Base-by-base conservation (phyloP, 371 early-diverging fungal species). In the Nematocida ausubeli region DNA sequence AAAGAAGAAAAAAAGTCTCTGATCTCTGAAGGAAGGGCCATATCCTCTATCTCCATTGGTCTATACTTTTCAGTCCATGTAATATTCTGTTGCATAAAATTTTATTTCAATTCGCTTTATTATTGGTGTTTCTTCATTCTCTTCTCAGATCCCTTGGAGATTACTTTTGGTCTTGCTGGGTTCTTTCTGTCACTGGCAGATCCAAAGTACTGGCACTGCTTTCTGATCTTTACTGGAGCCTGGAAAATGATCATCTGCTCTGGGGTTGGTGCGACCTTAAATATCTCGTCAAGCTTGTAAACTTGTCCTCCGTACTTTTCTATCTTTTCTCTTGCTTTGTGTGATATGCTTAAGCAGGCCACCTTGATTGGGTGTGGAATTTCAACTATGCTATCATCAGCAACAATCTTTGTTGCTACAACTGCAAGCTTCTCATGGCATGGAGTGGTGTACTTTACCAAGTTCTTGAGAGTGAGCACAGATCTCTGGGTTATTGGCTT, bases 21-120 rank as follows among this genome's bases (percentile, higher is more conserved):
- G 32, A 84, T 34, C 44, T 83, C 81, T 12, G 64, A 80, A 1
- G 75, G 79, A 2, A 66, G 55, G 26, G 81, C 66, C 65, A 84
- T 79, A 3, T 35, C 34, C 26, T 84, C 75, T 49, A 69, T 22
- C 7, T 30, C 55, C 58, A 80, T 81, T 32, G 87, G 87, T 39
- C 87, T 39, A 57, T 87, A 84, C 67, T 85, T 87, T 57, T 87
- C 87, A 37, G 85, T 85, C 87, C 87, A 87, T 30, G 83, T 44
- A 51, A 30, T 42, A 14, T 75, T 65, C 26, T 19, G 47, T 44
- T 28, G 14, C 44, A 65, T 57, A 60, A 79, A 63, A 58, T 35
- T 39, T 57, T 44, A 80, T 51, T 79, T 55, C 55, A 34, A 50
- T 50, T 70, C 75, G 68, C 51, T 67, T 64, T 73, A 56, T 83